Evolutionary conservation across 768 basidiomycete species (phyloP), one percentile per base, ranked within the genome.

Genomic region (Agrocybe pediades): DNA sequence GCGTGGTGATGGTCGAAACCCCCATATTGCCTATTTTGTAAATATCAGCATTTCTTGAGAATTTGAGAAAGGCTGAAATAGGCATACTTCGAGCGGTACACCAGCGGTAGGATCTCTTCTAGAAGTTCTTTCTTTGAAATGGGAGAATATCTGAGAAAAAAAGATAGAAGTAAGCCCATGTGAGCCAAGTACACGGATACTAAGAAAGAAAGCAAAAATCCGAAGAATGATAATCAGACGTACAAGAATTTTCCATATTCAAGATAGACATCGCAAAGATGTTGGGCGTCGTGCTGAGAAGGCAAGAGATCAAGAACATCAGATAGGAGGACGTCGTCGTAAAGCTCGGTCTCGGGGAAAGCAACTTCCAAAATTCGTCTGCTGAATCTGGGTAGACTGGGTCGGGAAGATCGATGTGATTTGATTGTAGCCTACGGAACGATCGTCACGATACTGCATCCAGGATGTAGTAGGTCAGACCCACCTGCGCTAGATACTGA

Each of bases 261-360:
- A 33, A 88, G 69, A 64, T 88, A 91, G 26, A 84, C 68, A 36
- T 88, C 83, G 52, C 82, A 85, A 17, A 90, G 70, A 15, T 74
- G 77, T 13, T 79, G 68, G 1, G 88, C 87, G 58, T 88, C 82
- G 3, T 81, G 75, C 2, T 82, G 69, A 0, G 81, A 71, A 5
- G 89, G 88, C 1, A 87, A 71, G 33, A 78, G 60, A 11, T 61
- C 60, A 56, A 80, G 76, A 1, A 61, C n/a, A 9, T 58, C 49
- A 17, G 59, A 33, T 26, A 61, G 46, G n/a, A 63, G 47, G 16
- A 6, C 15, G 11, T 51, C 42, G 44, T 57, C 51, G 41, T 45
- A 33, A 19, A 55, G 30, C 13, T 53, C 29, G 39, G 48, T 40
- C n/a, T 61, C 54, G 17, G 56, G 51, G 19, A 52, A 45, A 2